Conservation (phyloP, 352 stramenopile species). For the Bremia lactucae region DNA sequence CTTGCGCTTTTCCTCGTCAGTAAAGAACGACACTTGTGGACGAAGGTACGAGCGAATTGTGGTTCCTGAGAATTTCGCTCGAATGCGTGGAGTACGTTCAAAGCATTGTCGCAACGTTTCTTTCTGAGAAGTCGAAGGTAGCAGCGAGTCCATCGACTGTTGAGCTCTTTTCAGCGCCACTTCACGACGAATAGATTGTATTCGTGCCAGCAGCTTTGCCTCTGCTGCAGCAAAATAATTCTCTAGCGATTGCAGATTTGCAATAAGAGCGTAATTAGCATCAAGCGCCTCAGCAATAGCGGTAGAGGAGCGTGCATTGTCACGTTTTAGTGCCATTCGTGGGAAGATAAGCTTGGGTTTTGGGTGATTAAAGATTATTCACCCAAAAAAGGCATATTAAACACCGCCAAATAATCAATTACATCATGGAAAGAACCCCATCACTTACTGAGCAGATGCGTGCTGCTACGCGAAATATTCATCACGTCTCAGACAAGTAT, state of each 20-base stretch:
- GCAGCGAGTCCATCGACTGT: constrained; percentile 32
- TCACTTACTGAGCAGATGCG: constrained; percentile 43
- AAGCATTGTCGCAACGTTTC: background rate
- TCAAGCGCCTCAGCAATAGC: constrained; percentile 20
- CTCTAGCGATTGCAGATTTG: constrained; percentile 27
- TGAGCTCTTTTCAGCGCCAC: constrained; percentile 41
- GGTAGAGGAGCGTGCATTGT: constrained; percentile 1
- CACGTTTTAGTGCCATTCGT: constrained; percentile 8
- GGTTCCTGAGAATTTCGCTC: constrained; percentile 12
- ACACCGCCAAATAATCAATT: too few relatives aligned
- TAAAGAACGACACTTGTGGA: constrained; percentile 47
- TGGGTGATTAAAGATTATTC: background rate
- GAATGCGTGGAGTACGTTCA: constrained; percentile 1
- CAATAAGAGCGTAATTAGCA: constrained; percentile 33
- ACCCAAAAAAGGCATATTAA: background rate
- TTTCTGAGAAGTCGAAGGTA: constrained; percentile 1
- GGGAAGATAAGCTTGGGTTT: too few relatives aligned
- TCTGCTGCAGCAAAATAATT: constrained; percentile 29
- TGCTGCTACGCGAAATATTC: constrained; percentile 32
- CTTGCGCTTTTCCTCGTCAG: constrained; percentile 21
- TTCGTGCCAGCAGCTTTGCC: constrained; percentile 21
- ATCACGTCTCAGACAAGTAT: constrained; percentile 49
- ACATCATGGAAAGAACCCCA: background rate
- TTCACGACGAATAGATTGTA: constrained; percentile 36
- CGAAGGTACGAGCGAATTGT: constrained; percentile 50